Percentiles rank a stretch among this genome's conserved stretches.
Evolutionary conservation across 2,329 filamentous ascomycete species (phyloP).

Genomic region (Ophiostoma pallidulum): DNA sequence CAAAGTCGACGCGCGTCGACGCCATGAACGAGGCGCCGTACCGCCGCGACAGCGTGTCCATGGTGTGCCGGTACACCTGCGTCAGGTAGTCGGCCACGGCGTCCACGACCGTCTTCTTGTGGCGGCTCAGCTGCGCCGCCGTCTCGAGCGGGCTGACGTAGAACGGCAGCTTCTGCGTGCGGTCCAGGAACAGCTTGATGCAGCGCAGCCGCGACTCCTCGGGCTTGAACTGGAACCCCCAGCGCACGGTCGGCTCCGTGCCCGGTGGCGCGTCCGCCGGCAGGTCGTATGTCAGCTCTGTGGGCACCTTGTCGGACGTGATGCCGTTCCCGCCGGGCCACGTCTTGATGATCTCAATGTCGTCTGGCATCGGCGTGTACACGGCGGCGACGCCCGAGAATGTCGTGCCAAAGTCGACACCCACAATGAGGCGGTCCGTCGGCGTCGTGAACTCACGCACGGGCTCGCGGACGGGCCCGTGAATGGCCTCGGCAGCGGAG

Average conservation of each 20-base stretch:
- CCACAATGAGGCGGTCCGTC: conserved; percentile 61
- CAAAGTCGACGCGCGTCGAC: conserved; percentile 65
- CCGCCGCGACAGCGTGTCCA: conserved; percentile 63
- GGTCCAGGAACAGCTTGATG: conserved; percentile 77
- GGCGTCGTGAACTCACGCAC: conserved; percentile 40
- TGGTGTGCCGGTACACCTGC: conserved; percentile 66
- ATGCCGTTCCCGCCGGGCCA: conserved; percentile 80
- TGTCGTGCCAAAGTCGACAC: conserved; percentile 77
- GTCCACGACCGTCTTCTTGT: conserved; percentile 68
- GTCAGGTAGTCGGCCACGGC: conserved; percentile 72
- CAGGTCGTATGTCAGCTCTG: conserved; percentile 59
- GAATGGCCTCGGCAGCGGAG: conserved; percentile 52
- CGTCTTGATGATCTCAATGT: conserved; percentile 74
- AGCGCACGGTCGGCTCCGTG: conserved; percentile 50
- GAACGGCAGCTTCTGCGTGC: conserved; percentile 69
- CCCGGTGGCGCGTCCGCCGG: conserved; percentile 27
- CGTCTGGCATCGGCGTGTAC: conserved; percentile 66
- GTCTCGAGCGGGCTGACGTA: conserved; percentile 73
- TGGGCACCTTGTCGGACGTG: conserved; percentile 81
- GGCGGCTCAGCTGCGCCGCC: conserved; percentile 63
- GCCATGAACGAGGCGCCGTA: conserved; percentile 75
- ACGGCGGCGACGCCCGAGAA: conserved; percentile 69
- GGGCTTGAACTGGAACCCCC: conserved; percentile 76
- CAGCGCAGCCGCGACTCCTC: conserved; percentile 68
- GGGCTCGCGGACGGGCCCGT: conserved; percentile 49